Percentiles rank a stretch among this genome's conserved stretches.
Evolutionary conservation across 768 basidiomycete genomes (phyloP).

Genomic region (Collybia sordida): DNA sequence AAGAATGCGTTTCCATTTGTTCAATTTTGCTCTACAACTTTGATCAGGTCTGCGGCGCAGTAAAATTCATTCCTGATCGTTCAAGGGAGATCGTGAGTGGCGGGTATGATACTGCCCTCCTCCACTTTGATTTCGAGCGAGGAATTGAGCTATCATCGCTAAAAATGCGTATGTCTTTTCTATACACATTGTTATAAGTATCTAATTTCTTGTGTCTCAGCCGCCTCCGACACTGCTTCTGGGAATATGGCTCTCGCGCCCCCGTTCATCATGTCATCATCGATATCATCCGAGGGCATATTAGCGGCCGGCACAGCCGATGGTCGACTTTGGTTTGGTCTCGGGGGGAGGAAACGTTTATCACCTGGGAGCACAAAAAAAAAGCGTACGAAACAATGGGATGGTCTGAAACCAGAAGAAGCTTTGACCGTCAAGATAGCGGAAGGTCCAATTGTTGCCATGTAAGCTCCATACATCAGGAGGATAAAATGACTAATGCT

Average conservation of each 20-base stretch:
- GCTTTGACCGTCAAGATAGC: conserved; percentile 51
- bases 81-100: conserved; percentile 74
- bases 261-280: conserved; percentile 67
- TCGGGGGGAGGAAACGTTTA: conserved; percentile 54
- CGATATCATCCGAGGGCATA: conserved; percentile 57
- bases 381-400: conserved; percentile 67
- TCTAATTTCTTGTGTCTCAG: conserved; percentile 22
- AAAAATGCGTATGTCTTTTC: conserved; percentile 50
- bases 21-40: conserved; percentile 2
- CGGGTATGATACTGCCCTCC: conserved; percentile 68
- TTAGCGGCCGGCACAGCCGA: conserved; percentile 76
- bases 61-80: conserved; percentile 70
- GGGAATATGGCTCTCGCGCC: conserved; percentile 64
- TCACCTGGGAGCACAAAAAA: conserved; percentile 33
- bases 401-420: conserved; percentile 55
- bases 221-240: conserved; percentile 31
- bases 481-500: conserved; percentile 4
- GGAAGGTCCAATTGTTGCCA: conserved; percentile 71
- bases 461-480: conserved; percentile 43
- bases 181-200: background rate
- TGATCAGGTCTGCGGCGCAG: conserved; percentile 66
- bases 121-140: conserved; percentile 67
- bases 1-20: conserved; percentile 17
- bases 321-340: conserved; percentile 69
- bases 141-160: conserved; percentile 56